These are phyloP conservation scores for Hippophae gyantsensis DNA, from an alignment of 306 rosid species.

Conservation along the genomic window DNA sequence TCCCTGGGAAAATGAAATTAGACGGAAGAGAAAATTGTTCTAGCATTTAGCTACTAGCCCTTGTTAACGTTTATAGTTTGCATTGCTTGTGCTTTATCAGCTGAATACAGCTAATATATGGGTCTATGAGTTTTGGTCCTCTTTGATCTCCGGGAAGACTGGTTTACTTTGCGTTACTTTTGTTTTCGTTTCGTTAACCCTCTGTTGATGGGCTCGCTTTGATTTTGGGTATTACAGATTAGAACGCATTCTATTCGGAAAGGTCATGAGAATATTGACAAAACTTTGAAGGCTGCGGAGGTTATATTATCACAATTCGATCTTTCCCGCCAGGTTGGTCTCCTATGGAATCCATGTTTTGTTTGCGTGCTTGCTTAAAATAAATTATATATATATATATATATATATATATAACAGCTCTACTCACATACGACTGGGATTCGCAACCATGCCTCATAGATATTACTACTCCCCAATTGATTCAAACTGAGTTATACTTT, in stretches of 20 bases:
- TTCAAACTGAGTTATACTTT: no score
- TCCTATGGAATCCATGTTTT: constrained; percentile 6
- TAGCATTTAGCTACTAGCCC: constrained; percentile 3
- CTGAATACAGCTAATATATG: not conserved
- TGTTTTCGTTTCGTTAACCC: not conserved
- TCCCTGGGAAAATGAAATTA: not conserved
- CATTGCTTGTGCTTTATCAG: constrained; percentile 24
- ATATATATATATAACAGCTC: not conserved
- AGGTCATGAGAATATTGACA: constrained; percentile 94
- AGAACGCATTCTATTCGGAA: constrained; percentile 86
- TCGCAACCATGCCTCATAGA: no score
- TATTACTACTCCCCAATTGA: no score
- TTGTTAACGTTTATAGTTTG: constrained; percentile 17
- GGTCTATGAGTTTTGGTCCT: not conserved
- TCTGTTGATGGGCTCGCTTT: constrained; percentile 8
- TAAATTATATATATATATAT: no score
- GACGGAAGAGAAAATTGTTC: not conserved
- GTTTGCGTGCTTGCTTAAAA: not conserved
- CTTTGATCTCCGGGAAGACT: constrained; percentile 25
- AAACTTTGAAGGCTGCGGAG: constrained; percentile 85
- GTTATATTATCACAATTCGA: constrained; percentile 75
- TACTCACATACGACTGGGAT: no score
- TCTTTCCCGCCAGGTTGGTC: constrained; percentile 77
- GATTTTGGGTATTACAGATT: constrained; percentile 42
- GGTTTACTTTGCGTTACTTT: constrained; percentile 12